Conservation (phyloP, 208 protist genomes). For the Leishmania martiniquensis region DNA sequence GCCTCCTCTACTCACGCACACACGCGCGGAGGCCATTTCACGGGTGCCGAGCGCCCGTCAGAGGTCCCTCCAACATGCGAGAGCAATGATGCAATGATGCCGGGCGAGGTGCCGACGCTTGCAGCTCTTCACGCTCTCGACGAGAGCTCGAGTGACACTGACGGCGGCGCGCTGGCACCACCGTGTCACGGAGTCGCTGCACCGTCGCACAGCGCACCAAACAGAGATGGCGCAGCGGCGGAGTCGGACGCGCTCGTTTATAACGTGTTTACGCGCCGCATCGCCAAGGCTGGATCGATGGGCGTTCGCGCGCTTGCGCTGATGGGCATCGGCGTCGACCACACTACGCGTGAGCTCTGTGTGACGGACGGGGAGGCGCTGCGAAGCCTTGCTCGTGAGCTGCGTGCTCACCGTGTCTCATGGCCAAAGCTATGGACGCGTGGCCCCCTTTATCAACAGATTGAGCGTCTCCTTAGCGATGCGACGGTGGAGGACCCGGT, state of each 20-base stretch:
- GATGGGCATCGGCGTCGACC: slow-evolving; percentile 65
- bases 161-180: background rate
- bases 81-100: background rate
- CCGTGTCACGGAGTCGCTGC: background rate
- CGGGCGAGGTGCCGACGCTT: background rate
- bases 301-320: slow-evolving; percentile 51
- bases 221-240: background rate
- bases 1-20: background rate
- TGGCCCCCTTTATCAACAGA: slow-evolving; percentile 42
- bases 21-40: background rate
- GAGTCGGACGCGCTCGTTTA: slow-evolving; percentile 50
- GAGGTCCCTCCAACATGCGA: background rate
- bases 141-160: background rate
- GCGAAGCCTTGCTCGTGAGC: slow-evolving; percentile 38
- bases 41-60: background rate
- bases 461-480: slow-evolving; percentile 46
- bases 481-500: slow-evolving; percentile 28
- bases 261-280: slow-evolving; percentile 87
- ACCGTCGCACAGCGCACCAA: background rate
- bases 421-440: slow-evolving; percentile 74
- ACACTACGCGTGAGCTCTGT: slow-evolving; percentile 45
- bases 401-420: slow-evolving; percentile 43
- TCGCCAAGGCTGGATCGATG: slow-evolving; percentile 50
- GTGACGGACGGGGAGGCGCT: slow-evolving; percentile 52
- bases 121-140: background rate